Percentiles rank a stretch among this genome's conserved stretches.
Conservation (phyloP, 352 stramenopile genomes). For the Phytophthora meadii region DNA sequence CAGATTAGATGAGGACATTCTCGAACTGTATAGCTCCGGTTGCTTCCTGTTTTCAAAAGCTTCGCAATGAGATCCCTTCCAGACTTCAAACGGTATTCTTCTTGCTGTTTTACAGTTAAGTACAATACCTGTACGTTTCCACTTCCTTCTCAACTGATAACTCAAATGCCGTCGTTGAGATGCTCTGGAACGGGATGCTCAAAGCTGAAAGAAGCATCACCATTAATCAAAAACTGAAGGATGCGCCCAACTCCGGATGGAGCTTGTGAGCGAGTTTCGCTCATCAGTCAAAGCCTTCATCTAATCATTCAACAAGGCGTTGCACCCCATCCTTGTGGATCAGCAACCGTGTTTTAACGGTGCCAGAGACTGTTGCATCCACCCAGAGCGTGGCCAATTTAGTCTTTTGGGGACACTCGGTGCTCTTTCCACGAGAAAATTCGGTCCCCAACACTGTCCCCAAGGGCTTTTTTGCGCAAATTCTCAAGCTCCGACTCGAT, state of each 20-base stretch:
- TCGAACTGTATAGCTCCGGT: conserved; percentile 25
- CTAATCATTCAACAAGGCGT: conserved; percentile 4
- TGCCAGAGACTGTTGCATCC: not conserved
- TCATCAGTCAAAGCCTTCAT: conserved; percentile 1
- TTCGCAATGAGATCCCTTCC: not conserved
- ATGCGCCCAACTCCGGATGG: conserved; percentile 1
- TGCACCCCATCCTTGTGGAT: not conserved
- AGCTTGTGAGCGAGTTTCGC: not conserved
- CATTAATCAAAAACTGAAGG: conserved; percentile 8
- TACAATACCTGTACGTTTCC: not conserved
- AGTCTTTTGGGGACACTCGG: conserved; percentile 8
- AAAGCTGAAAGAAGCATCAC: conserved; percentile 2
- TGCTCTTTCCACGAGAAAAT: conserved; percentile 17
- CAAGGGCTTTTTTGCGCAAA: conserved; percentile 11
- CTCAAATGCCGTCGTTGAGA: not conserved
- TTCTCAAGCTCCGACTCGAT: conserved; percentile 5
- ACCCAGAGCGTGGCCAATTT: conserved; percentile 7
- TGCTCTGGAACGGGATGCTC: conserved; percentile 11
- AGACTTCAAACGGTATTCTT: not conserved
- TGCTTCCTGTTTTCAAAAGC: not conserved
- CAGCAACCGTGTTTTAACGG: conserved; percentile 12
- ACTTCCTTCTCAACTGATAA: not conserved
- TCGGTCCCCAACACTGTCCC: conserved; percentile 23
- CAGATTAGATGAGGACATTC: conserved; percentile 23
- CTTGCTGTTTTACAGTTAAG: too few species aligned